phyloP scores from a whole-genome alignment of 192 early-diverging fungal species.

The Diversispora epigaea region DNA sequence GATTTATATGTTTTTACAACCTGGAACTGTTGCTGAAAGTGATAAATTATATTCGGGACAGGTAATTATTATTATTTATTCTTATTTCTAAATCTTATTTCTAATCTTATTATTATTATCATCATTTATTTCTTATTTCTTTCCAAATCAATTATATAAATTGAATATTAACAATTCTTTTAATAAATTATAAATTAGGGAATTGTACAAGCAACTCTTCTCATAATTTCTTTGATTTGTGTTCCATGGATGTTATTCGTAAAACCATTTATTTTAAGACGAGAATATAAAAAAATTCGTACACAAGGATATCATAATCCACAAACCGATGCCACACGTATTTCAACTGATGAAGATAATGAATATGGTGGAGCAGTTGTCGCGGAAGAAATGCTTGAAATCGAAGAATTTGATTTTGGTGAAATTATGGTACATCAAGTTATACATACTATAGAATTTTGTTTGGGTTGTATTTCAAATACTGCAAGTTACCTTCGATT shows the following conservation, averaged over 20 bases:
- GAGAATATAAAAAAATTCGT: conserved; percentile 75
- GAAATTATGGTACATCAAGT: conserved; percentile 96
- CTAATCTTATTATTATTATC: no score
- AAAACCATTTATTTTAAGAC: conserved; percentile 85
- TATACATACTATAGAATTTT: conserved; percentile 99
- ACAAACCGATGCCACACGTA: conserved; percentile 47
- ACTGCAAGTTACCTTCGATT: conserved; percentile 98
- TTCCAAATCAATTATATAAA: not conserved
- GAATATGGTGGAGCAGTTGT: conserved; percentile 53
- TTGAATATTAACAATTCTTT: not conserved
- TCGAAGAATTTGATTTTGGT: conserved; percentile 86
- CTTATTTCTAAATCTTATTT: not conserved
- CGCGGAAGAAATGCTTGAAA: conserved; percentile 65
- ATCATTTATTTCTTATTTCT: no score
- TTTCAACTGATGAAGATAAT: conserved; percentile 44
- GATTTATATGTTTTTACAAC: conserved; percentile 98
- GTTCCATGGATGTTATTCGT: conserved; percentile 97
- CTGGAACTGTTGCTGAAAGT: conserved; percentile 69
- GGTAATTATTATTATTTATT: conserved; percentile 38
- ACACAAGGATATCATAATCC: conserved; percentile 73
- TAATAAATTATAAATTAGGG: conserved; percentile 36
- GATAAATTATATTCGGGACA: conserved; percentile 87
- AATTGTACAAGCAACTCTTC: conserved; percentile 73
- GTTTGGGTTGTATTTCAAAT: conserved; percentile 93
- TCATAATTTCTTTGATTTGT: conserved; percentile 82